Evolutionary conservation across 208 protist species (phyloP), one percentile per base, ranked within the genome.

Genomic region (Trypanosoma lewisi): DNA sequence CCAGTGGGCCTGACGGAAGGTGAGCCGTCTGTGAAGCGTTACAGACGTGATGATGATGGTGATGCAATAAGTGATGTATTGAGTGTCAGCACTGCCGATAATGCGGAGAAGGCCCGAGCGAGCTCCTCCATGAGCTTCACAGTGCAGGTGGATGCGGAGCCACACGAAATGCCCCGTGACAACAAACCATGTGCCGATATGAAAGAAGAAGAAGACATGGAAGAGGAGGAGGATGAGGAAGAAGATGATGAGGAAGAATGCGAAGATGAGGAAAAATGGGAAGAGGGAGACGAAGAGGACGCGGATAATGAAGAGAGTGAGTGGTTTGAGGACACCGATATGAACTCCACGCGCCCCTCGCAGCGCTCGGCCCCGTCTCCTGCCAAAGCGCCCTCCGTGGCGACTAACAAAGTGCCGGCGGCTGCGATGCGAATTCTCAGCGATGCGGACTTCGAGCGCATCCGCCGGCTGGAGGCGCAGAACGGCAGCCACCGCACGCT

Each of bases 361-460:
- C 9, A 11, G 25, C 62, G 62, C 27, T 58, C 52, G 1, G n/a
- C 41, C 4, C 2, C 37, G 19, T 60, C 73, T 19, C 21, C 73
- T 8, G 82, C 85, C 19, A 23, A 68, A 23, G 45, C 69, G 1
- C 75, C 74, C 59, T 80, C 77, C 19, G 78, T 70, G 47, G 60
- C 65, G 8, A 60, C 71, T 0, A 77, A 74, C 1, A 63, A 50
- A 12, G 56, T 70, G 0, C 84, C 83, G 7, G 61, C 88, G 12
- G 73, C 85, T 0, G 77, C 83, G 14, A 60, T 65, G 2, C 83
- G 87, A 21, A 75, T 95, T 63, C 73, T 95, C 14, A 89, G 82
- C 12, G 89, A 95, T 44, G 85, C 63, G 41, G 89, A 95, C 60
- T 93, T 96, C 67, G 71, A 84, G 47, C 85, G 82, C 70, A 91